Evolutionary conservation across 73 alveolate species (phyloP).

Genomic region (Tetrahymena borealis): DNA sequence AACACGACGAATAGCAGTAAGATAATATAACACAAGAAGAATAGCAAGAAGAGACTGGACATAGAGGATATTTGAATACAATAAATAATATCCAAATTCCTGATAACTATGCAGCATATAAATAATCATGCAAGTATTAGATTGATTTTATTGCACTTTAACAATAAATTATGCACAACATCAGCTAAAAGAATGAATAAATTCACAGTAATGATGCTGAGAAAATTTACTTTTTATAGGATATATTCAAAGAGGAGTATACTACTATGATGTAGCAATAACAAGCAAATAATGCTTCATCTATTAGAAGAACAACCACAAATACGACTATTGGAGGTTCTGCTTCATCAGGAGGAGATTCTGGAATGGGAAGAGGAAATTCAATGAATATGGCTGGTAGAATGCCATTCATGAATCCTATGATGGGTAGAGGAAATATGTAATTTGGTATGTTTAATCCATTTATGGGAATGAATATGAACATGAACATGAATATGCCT

Average conservation of each 20-base stretch:
- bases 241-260: not conserved
- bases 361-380: not conserved
- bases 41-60: not conserved
- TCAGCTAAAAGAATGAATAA: not conserved
- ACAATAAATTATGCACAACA: not conserved
- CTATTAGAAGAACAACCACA: not conserved
- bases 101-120: not conserved
- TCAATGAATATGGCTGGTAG: not conserved
- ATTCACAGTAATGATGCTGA: not conserved
- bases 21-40: not conserved
- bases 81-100: not conserved
- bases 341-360: not conserved
- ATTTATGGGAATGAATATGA: no score
- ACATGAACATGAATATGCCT: no score
- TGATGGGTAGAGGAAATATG: no score
- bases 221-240: not conserved
- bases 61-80: not conserved
- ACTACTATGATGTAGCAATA: not conserved
- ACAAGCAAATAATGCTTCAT: not conserved
- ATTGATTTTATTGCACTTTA: not conserved
- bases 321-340: not conserved
- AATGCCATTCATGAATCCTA: not conserved
- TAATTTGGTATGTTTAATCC: no score
- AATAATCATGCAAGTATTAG: not conserved
- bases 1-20: not conserved